Conservation (phyloP, 306 rosid genomes). For the Vigna hirtella region DNA sequence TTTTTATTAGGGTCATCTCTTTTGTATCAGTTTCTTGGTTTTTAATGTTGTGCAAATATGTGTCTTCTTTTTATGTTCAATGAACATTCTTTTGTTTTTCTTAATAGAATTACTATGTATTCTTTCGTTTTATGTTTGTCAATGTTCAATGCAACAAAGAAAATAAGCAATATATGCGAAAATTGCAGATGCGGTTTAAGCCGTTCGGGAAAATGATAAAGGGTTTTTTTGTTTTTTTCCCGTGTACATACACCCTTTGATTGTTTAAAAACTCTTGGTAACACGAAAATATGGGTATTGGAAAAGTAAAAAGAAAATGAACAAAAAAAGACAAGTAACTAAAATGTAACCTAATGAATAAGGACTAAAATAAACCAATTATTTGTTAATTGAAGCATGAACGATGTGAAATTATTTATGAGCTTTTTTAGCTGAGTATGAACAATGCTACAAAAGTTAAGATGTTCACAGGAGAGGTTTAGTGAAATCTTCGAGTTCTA, state of each 20-base stretch:
- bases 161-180: background rate
- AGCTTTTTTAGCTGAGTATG: too few relatives aligned
- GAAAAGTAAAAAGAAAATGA: background rate
- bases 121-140: background rate
- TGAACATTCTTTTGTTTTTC: background rate
- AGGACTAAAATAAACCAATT: background rate
- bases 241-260: background rate
- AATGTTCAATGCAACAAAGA: background rate
- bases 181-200: background rate
- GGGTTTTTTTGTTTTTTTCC: background rate
- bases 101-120: background rate
- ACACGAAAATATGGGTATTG: background rate
- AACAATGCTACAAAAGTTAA: too few relatives aligned
- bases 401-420: too few relatives aligned
- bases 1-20: background rate
- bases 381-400: too few relatives aligned
- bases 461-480: too few relatives aligned
- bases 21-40: background rate
- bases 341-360: background rate
- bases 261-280: too few relatives aligned
- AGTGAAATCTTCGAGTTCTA: too few relatives aligned
- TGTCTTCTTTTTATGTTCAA: background rate
- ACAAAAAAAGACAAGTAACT: background rate
- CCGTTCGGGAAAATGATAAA: background rate
- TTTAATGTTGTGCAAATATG: slow-evolving; percentile 29